Base-by-base conservation (phyloP, 495 filamentous ascomycete genomes). In the Evernia prunastri region DNA sequence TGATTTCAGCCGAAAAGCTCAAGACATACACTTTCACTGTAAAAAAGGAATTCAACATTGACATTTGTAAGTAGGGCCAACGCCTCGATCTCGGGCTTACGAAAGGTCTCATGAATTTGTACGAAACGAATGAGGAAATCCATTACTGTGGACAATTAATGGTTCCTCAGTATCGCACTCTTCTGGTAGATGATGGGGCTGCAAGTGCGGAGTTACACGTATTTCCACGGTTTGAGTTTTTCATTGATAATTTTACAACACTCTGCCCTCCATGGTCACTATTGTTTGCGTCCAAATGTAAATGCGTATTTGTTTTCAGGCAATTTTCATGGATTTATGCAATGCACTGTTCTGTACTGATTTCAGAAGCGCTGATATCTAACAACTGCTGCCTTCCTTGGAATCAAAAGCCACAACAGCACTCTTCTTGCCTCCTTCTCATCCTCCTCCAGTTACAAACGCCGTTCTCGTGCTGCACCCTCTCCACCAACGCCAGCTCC, bases 51-150 rank as follows among this genome's bases (percentile, higher is more conserved):
- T 61, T 91, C 81, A 4, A 97, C 66, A 40, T 89, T 77, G 27
- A 94, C 76, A 13, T 81, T 79, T 37, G 84, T 79, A 18, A 95
- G 72, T 10, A 83, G 72, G 10, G 94, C 93, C 25, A 97, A 75
- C 27, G 94, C 85, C 70, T 92, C 76, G n/a, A 97, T 80, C 74
- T 99, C 94, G 12, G 92, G 82, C 63, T 82, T 82, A 60, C 92
- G 89, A 72, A 99, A 99, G 18, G 83, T 88, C 79, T 97, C 91
- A 72, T 97, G 92, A 59, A 82, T 79, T 73, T 97, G 95, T 15
- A 87, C 90, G 71, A 97, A 91, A 66, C 93, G 88, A 63, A 99
- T 86, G 54, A 99, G 83, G 69, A 88, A 97, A 63, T 94, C 85
- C 84, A 90, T 87, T 11, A 37, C 5, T 57, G 33, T 5, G 17